Conservation (phyloP, 2,329 filamentous ascomycete genomes). For the Diplodia seriata region DNA sequence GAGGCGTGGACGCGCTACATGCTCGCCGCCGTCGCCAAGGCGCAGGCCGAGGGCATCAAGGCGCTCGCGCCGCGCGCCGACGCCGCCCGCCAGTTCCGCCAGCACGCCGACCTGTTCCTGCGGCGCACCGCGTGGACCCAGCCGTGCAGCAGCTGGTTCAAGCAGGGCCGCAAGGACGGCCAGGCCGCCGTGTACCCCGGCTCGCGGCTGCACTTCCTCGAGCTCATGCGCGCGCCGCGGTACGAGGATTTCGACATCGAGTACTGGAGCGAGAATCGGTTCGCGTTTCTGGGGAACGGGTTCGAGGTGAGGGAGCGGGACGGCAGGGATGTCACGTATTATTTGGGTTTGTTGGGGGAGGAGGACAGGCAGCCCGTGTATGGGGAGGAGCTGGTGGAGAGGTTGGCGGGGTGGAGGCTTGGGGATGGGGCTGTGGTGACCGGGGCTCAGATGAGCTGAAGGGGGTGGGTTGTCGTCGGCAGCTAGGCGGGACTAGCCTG, state of each 20-base stretch:
- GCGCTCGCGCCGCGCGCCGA: constrained; percentile 51
- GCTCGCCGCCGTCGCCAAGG: background rate
- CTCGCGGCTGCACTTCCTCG: constrained; percentile 48
- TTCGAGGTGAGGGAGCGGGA: constrained; percentile 56
- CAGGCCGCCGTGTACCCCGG: constrained; percentile 52
- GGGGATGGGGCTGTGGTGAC: constrained; percentile 15
- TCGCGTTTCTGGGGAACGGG: constrained; percentile 54
- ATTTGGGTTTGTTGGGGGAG: constrained; percentile 51
- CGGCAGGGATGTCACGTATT: constrained; percentile 56
- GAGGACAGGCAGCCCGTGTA: constrained; percentile 52
- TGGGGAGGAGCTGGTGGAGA: constrained; percentile 48
- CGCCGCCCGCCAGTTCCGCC: constrained; percentile 47
- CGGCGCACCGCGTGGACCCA: constrained; percentile 59
- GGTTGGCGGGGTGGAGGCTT: constrained; percentile 45
- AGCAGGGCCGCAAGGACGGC: constrained; percentile 46
- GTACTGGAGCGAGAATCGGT: constrained; percentile 50
- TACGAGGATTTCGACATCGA: constrained; percentile 54
- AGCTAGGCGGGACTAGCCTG: background rate
- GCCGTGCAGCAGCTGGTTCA: constrained; percentile 55
- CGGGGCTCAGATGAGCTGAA: constrained; percentile 19
- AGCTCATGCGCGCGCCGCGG: constrained; percentile 46
- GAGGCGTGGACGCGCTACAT: constrained; percentile 46
- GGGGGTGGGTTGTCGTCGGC: background rate
- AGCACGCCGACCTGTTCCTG: constrained; percentile 55
- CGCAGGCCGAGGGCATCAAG: constrained; percentile 49